phyloP scores from a whole-genome alignment of 176 grass and related monocot genomes.

The Thinopyrum elongatum region DNA sequence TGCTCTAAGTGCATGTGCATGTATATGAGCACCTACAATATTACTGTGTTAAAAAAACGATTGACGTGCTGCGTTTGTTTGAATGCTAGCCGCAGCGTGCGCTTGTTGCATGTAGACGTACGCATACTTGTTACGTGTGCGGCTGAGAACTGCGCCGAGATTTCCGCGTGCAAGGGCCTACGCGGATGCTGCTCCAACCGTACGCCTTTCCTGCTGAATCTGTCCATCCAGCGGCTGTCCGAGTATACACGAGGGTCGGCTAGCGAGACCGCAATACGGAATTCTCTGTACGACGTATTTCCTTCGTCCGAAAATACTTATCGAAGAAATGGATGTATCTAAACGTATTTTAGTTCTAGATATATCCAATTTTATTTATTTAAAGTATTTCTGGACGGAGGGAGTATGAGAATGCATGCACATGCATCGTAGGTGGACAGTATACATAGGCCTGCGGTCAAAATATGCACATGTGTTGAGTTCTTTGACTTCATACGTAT shows the following conservation, averaged over 20 bases:
- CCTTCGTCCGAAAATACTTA: too few relatives aligned
- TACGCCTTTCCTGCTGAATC: background rate
- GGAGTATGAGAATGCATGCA: background rate
- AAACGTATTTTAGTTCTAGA: too few relatives aligned
- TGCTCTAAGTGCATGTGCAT: too few relatives aligned
- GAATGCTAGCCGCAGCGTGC: background rate
- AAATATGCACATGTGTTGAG: too few relatives aligned
- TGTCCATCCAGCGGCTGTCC: background rate
- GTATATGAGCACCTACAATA: too few relatives aligned
- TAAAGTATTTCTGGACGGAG: too few relatives aligned
- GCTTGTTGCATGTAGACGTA: background rate
- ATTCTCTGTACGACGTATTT: too few relatives aligned
- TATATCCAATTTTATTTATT: too few relatives aligned
- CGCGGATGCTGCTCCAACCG: conserved; percentile 19
- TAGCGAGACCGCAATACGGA: background rate
- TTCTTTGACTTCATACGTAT: background rate
- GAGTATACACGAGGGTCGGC: background rate
- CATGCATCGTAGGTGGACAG: background rate
- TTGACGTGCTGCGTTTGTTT: background rate
- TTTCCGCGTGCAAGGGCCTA: background rate
- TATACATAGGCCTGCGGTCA: background rate
- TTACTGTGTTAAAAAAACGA: too few relatives aligned
- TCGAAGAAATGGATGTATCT: too few relatives aligned
- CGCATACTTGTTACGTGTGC: conserved; percentile 23
- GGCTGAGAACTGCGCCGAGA: background rate